phyloP scores from a whole-genome alignment of 495 filamentous ascomycete species.

The Neurospora sublineolata region DNA sequence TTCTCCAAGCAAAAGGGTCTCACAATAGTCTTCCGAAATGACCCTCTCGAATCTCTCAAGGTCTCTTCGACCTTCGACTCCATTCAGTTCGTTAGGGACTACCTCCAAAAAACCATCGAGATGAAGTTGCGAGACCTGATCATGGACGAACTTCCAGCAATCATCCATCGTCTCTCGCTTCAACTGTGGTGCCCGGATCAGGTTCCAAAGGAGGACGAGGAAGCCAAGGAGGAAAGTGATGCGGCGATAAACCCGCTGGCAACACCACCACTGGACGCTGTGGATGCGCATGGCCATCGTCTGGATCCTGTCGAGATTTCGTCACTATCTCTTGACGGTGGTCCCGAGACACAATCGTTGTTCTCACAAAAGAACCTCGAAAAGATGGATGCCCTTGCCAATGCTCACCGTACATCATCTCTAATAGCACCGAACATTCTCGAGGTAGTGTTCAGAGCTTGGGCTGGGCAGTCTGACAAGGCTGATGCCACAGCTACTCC shows the following conservation, averaged over 20 bases:
- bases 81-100: constrained; percentile 94
- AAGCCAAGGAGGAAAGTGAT: constrained; percentile 35
- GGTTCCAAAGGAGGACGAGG: constrained; percentile 43
- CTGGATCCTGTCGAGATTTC: constrained; percentile 63
- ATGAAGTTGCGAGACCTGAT: constrained; percentile 82
- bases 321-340: constrained; percentile 61
- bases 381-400: constrained; percentile 60
- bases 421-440: constrained; percentile 73
- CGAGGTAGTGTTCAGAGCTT: constrained; percentile 81
- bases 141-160: constrained; percentile 95
- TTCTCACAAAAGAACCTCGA: constrained; percentile 88
- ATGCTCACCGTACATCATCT: constrained; percentile 78
- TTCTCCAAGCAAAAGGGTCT: constrained; percentile 96
- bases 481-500: constrained; percentile 47
- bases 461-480: constrained; percentile 71
- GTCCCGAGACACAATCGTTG: constrained; percentile 64
- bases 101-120: constrained; percentile 93
- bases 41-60: constrained; percentile 93
- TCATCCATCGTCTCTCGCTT: constrained; percentile 86
- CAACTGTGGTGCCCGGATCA: constrained; percentile 85
- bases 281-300: constrained; percentile 64
- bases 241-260: constrained; percentile 63
- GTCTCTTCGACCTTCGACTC: constrained; percentile 98
- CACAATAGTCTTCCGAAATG: constrained; percentile 93
- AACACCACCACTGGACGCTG: constrained; percentile 65